Evolutionary conservation across 306 rosid genomes (phyloP).

Genomic region (Ochetophila trinervis): DNA sequence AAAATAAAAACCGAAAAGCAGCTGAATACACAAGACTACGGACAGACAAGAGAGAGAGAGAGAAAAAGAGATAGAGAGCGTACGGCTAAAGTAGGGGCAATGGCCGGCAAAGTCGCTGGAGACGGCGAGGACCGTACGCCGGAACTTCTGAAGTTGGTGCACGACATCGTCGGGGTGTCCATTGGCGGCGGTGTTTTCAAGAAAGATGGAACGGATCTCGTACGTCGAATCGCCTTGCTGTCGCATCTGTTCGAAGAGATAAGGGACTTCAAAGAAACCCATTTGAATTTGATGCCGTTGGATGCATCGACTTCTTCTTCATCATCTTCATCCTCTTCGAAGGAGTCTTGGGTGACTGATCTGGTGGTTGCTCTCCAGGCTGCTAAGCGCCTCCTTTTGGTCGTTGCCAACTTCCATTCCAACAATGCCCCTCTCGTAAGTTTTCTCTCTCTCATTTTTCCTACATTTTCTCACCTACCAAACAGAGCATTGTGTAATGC

Average conservation of each 20-base stretch:
- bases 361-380: constrained; percentile 66
- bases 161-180: constrained; percentile 42
- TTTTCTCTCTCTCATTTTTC: neutral
- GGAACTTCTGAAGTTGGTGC: constrained; percentile 47
- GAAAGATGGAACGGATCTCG: constrained; percentile 90
- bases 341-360: constrained; percentile 55
- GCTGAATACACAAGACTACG: neutral
- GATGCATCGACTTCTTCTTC: constrained; percentile 28
- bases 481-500: neutral
- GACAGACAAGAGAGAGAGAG: neutral
- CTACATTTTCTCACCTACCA: constrained; percentile 3
- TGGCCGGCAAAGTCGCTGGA: constrained; percentile 57
- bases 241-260: constrained; percentile 80
- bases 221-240: constrained; percentile 90
- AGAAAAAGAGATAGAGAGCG: neutral
- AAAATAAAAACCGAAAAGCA: too few relatives aligned
- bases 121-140: constrained; percentile 42
- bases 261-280: constrained; percentile 41
- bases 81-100: constrained; percentile 9
- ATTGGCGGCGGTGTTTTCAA: constrained; percentile 42
- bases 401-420: constrained; percentile 49
- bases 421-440: constrained; percentile 52
- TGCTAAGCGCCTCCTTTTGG: constrained; percentile 56
- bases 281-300: constrained; percentile 14
- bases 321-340: constrained; percentile 12